Evolutionary conservation across 2,329 filamentous ascomycete genomes (phyloP), one percentile per base, ranked within the genome.

Genomic region (Sphaerostilbella broomeana): DNA sequence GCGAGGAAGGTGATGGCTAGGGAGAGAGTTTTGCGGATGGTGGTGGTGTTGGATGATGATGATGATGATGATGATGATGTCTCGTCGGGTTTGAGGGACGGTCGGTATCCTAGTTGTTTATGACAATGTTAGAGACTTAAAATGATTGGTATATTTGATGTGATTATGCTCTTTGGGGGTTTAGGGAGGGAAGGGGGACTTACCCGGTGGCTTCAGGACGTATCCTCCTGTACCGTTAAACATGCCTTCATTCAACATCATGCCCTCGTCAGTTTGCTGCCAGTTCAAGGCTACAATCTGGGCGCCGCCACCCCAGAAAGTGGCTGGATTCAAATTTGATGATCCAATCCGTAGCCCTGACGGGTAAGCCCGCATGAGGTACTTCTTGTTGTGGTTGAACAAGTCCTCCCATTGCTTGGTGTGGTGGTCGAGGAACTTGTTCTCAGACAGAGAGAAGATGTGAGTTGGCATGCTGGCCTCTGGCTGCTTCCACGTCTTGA

Each of bases 171-270:
- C 25, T 43, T 37, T 38, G 35, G 18, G 6, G 12, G 18, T 1
- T 6, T 25, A 6, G 9, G 4, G 29, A 4, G 10, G 21, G 12
- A 8, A 10, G 3, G n/a, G 24, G n/a, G 15, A 44, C 53, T 29
- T 54, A 70, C 83, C 85, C 47, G 74, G 65, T 0, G 89, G 89
- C 61, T 95, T 95, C 27, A 94, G 69, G 2, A 92, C 79, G 68
- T 88, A 95, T 16, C 89, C 89, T n/a, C 73, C 72, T 1, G 84
- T 86, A 9, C 82, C 84, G 2, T 79, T 75, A 61, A 95, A 95
- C 86, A 94, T 92, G 51, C 79, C 89, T 55, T 92, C 81, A 56
- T 95, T 95, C 11, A 95, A 73, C 90, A 95, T 95, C 81, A 94
- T 94, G 21, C 86, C 88, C 51, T 86, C 83, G 54, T 95, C 88